Percentiles rank a stretch among this genome's conserved stretches.
Evolutionary conservation across 169 alveolate species (phyloP).

Genomic region (Plasmodium malariae): DNA sequence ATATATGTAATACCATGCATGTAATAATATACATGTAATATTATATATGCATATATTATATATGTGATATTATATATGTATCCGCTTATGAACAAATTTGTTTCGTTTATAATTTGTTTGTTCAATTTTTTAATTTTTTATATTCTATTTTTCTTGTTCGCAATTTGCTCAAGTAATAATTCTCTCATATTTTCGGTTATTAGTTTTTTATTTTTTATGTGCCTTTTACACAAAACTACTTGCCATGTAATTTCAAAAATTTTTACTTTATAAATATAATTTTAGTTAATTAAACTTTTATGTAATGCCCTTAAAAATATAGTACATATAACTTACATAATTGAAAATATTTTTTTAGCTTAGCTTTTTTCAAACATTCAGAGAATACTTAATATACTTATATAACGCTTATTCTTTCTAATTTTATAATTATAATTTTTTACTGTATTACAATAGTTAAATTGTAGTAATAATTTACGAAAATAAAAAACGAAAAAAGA

Average conservation of each 20-base stretch:
- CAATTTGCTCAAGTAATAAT: background rate
- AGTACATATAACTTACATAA: no score
- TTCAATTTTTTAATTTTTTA: background rate
- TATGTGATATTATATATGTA: background rate
- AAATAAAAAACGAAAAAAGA: no score
- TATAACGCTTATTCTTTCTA: no score
- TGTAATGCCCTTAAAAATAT: constrained; percentile 1
- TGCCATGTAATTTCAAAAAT: constrained; percentile 7
- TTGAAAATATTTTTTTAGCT: no score
- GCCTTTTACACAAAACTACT: background rate
- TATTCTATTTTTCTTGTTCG: background rate
- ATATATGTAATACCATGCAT: background rate
- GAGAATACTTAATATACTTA: no score
- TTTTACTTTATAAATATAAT: constrained; percentile 2
- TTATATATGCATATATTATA: no score
- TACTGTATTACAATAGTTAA: no score
- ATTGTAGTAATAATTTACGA: no score
- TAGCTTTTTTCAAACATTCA: no score
- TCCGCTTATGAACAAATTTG: background rate
- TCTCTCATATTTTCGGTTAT: background rate
- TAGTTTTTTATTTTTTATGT: background rate
- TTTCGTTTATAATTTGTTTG: no score
- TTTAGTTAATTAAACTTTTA: constrained; percentile 23
- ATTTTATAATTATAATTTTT: no score
- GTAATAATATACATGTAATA: background rate